A percentile compares a stretch with the other conserved stretches of the same genome.
Conservation (phyloP, 1,284 basidiomycete genomes). For the Cryptococcus sp. region DNA sequence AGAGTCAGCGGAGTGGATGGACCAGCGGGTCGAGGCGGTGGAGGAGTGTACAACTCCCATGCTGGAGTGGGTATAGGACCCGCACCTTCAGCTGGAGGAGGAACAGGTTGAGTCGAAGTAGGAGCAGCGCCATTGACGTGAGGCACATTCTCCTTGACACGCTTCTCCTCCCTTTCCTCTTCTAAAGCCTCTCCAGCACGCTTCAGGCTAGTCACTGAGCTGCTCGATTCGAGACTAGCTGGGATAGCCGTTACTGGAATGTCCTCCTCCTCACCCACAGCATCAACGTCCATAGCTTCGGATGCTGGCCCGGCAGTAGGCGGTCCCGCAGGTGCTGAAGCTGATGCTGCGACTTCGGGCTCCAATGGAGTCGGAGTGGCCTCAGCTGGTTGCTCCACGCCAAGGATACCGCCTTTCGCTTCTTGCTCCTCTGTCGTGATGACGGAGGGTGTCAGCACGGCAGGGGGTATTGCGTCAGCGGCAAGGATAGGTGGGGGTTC, state of each 20-base stretch:
- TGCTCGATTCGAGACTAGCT: conserved; percentile 14
- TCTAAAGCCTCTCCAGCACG: conserved; percentile 40
- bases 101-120: conserved; percentile 3
- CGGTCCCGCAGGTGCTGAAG: conserved; percentile 7
- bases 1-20: conserved; percentile 47
- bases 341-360: neutral
- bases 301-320: conserved; percentile 6
- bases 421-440: conserved; percentile 28
- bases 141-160: conserved; percentile 32
- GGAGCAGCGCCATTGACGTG: neutral
- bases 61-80: conserved; percentile 15
- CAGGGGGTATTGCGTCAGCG: conserved; percentile 31
- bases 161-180: conserved; percentile 34
- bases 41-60: conserved; percentile 38
- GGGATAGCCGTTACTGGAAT: conserved; percentile 1
- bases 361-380: no score
- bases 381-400: neutral
- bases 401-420: conserved; percentile 7
- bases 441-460: conserved; percentile 36
- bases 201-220: conserved; percentile 32
- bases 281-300: conserved; percentile 33
- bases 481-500: conserved; percentile 31
- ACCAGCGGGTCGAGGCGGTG: conserved; percentile 39
- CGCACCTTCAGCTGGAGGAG: conserved; percentile 11
- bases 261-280: conserved; percentile 16